These are phyloP conservation scores for Candida tropicalis DNA, from an alignment of 1,139 yeast species.

Conservation along the genomic window DNA sequence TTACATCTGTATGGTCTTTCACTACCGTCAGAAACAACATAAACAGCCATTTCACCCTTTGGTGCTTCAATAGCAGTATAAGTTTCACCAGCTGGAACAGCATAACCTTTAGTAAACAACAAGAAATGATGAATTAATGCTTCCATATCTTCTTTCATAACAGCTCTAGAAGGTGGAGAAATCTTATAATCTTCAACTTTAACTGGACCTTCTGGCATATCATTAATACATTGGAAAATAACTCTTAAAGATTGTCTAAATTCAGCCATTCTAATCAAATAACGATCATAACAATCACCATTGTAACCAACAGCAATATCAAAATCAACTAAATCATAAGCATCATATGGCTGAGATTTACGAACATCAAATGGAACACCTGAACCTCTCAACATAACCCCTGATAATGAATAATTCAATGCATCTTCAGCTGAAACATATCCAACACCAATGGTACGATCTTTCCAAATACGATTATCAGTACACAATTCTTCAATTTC, in stretches of 20 bases:
- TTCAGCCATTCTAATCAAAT: conserved; percentile 86
- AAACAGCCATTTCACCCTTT: conserved; percentile 94
- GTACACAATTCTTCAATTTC: conserved; percentile 89
- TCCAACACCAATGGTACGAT: conserved; percentile 83
- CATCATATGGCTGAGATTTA: conserved; percentile 88
- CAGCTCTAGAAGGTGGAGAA: conserved; percentile 76
- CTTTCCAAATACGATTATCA: conserved; percentile 92
- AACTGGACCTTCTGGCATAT: conserved; percentile 92
- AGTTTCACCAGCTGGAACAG: conserved; percentile 90
- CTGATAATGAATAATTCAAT: conserved; percentile 75
- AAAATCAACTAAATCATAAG: conserved; percentile 83
- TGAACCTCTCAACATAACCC: conserved; percentile 90
- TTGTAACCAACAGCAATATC: conserved; percentile 84
- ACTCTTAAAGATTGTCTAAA: conserved; percentile 90
- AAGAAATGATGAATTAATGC: conserved; percentile 88
- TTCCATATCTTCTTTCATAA: conserved; percentile 94
- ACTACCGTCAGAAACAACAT: conserved; percentile 84
- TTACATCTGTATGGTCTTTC: conserved; percentile 93
- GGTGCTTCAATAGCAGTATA: conserved; percentile 94
- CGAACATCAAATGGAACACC: conserved; percentile 88
- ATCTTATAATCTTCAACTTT: conserved; percentile 90
- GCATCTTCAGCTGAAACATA: conserved; percentile 86
- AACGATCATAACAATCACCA: conserved; percentile 93
- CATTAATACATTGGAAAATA: conserved; percentile 86
- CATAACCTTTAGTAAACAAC: conserved; percentile 84